phyloP scores from a whole-genome alignment of 495 filamentous ascomycete species.

The Aspergillus asperescens region DNA sequence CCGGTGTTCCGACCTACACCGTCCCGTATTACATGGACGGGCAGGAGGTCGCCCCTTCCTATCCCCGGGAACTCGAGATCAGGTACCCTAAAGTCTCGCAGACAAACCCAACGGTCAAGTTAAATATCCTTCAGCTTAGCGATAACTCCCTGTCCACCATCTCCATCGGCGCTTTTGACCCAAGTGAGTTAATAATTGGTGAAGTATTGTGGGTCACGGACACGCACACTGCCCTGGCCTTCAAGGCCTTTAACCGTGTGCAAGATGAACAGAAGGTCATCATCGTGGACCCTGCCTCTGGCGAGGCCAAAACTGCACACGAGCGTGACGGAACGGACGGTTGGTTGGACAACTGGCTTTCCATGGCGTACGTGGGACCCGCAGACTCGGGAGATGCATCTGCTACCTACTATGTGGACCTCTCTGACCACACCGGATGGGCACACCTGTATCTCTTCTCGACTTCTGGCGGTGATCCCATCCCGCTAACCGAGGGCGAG shows the following conservation, averaged over 20 bases:
- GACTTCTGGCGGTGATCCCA: conserved; percentile 10
- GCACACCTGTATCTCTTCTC: conserved; percentile 18
- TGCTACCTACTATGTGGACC: conserved; percentile 17
- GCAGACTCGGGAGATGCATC: conserved; percentile 1
- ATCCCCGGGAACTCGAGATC: conserved; percentile 18
- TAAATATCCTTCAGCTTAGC: conserved; percentile 13
- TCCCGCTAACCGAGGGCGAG: conserved; percentile 14
- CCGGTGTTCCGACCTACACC: conserved; percentile 17
- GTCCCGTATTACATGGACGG: conserved; percentile 20
- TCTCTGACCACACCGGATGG: conserved; percentile 20
- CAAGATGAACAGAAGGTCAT: conserved; percentile 19
- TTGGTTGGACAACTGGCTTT: conserved; percentile 20
- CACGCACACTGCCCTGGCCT: conserved; percentile 12
- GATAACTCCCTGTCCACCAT: conserved; percentile 3
- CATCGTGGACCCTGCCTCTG: conserved; percentile 10
- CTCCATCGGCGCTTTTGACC: conserved; percentile 14
- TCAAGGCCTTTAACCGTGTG: conserved; percentile 17
- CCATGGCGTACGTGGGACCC: conserved; percentile 15
- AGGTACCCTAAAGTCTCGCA: conserved; percentile 19
- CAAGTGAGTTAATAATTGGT: conserved; percentile 16
- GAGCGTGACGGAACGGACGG: conserved; percentile 21
- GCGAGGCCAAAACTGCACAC: background rate
- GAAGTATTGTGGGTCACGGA: conserved; percentile 21
- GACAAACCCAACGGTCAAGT: conserved; percentile 19
- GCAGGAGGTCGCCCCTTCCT: conserved; percentile 17